Evolutionary conservation across 1,139 yeast species (phyloP).

Genomic region (Torulaspora globosa): DNA sequence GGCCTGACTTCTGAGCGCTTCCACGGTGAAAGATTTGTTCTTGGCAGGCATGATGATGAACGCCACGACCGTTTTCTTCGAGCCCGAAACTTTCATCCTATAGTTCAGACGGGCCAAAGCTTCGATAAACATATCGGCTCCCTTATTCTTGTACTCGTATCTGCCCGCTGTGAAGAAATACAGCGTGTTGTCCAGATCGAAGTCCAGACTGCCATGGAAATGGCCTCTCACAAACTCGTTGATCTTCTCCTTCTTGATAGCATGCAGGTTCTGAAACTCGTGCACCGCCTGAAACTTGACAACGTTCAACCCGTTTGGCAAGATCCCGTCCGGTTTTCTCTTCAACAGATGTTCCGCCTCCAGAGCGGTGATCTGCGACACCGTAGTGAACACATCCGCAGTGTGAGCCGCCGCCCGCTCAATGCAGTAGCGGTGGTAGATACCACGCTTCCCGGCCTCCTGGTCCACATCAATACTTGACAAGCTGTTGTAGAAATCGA

Average conservation of each 20-base stretch:
- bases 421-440: conserved; percentile 93
- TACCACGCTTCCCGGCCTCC: conserved; percentile 97
- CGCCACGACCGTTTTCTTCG: conserved; percentile 94
- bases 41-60: conserved; percentile 97
- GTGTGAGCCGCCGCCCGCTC: conserved; percentile 96
- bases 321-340: conserved; percentile 94
- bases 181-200: conserved; percentile 87
- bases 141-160: conserved; percentile 94
- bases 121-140: conserved; percentile 93
- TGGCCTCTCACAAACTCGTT: conserved; percentile 95
- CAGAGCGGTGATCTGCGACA: conserved; percentile 91
- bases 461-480: conserved; percentile 92
- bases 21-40: conserved; percentile 90
- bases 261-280: conserved; percentile 96
- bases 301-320: conserved; percentile 94
- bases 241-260: conserved; percentile 83
- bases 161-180: conserved; percentile 97
- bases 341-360: conserved; percentile 91
- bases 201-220: conserved; percentile 93
- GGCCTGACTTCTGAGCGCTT: conserved; percentile 94
- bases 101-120: conserved; percentile 89
- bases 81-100: conserved; percentile 71
- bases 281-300: conserved; percentile 96
- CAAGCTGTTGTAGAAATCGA: conserved; percentile 90
- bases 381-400: conserved; percentile 96